phyloP scores from a whole-genome alignment of 2,329 filamentous ascomycete genomes.

The Ophiognomonia clavigignenti-juglandacearum region DNA sequence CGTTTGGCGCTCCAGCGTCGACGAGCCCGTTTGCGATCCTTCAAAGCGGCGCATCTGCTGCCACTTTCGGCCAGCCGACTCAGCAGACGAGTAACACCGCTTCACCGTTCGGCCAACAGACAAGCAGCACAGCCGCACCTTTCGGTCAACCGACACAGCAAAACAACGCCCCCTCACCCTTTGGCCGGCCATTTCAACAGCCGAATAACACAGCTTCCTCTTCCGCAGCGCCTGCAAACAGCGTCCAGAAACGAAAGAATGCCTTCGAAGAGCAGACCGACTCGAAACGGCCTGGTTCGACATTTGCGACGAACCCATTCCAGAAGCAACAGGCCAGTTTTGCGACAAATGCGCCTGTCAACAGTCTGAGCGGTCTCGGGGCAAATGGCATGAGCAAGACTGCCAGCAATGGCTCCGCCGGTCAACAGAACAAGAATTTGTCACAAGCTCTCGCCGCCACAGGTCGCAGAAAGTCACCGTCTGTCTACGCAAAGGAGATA shows the following conservation, averaged over 20 bases:
- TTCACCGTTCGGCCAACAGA: slow-evolving; percentile 1
- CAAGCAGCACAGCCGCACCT: neutral
- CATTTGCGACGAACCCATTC: slow-evolving; percentile 4
- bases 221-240: slow-evolving; percentile 1
- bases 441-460: neutral
- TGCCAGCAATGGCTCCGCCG: slow-evolving; percentile 11
- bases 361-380: slow-evolving; percentile 2
- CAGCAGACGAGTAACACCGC: neutral
- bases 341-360: neutral
- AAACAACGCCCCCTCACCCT: neutral
- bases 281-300: slow-evolving; percentile 5
- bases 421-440: slow-evolving; percentile 1
- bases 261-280: slow-evolving; percentile 8
- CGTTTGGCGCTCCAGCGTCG: slow-evolving; percentile 7
- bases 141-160: slow-evolving; percentile 4
- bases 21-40: slow-evolving; percentile 7
- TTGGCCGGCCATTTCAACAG: neutral
- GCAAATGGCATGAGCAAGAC: slow-evolving; percentile 7
- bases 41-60: neutral
- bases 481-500: slow-evolving; percentile 44
- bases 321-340: slow-evolving; percentile 5
- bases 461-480: slow-evolving; percentile 16
- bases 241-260: slow-evolving; percentile 13
- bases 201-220: neutral
- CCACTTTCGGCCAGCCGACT: neutral